These are phyloP conservation scores for Gryganskiella cystojenkinii DNA, from an alignment of 192 early-diverging fungal genomes.

Conservation along the genomic window DNA sequence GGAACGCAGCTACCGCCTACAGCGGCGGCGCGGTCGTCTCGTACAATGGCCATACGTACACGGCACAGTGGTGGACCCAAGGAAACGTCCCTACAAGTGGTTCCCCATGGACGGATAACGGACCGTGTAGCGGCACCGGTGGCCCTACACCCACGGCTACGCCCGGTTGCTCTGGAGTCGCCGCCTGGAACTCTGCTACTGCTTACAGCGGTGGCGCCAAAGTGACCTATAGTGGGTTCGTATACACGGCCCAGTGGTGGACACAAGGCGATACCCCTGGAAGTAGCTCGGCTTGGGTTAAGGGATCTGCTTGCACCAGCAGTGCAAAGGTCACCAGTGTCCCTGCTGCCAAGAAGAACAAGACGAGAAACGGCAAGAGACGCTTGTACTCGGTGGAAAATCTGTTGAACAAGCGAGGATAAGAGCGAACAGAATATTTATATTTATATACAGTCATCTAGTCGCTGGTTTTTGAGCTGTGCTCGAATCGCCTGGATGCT, in stretches of 20 bases:
- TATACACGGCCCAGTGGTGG: conserved; percentile 48
- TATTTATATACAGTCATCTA: too few species aligned
- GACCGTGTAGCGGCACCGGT: conserved; percentile 11
- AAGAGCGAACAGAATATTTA: too few species aligned
- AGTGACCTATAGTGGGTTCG: conserved; percentile 29
- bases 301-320: conserved; percentile 19
- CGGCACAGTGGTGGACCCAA: conserved; percentile 46
- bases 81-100: conserved; percentile 16
- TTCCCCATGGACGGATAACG: conserved; percentile 22
- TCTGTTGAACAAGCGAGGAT: too few species aligned
- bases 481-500: too few species aligned
- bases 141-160: conserved; percentile 8
- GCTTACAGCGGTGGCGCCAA: conserved; percentile 31
- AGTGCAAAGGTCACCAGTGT: too few species aligned
- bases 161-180: conserved; percentile 19
- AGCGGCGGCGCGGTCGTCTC: conserved; percentile 35
- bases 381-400: too few species aligned
- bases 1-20: conserved; percentile 24
- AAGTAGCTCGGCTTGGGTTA: conserved; percentile 24
- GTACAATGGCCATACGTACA: conserved; percentile 53
- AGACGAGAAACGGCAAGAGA: too few species aligned
- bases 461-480: too few species aligned
- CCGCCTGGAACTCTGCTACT: conserved; percentile 28
- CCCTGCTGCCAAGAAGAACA: too few species aligned
- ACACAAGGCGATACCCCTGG: conserved; percentile 37